Evolutionary conservation across 2,329 filamentous ascomycete species (phyloP), one percentile per base, ranked within the genome.

Genomic region (Teratosphaeria pseudoeucalypti): DNA sequence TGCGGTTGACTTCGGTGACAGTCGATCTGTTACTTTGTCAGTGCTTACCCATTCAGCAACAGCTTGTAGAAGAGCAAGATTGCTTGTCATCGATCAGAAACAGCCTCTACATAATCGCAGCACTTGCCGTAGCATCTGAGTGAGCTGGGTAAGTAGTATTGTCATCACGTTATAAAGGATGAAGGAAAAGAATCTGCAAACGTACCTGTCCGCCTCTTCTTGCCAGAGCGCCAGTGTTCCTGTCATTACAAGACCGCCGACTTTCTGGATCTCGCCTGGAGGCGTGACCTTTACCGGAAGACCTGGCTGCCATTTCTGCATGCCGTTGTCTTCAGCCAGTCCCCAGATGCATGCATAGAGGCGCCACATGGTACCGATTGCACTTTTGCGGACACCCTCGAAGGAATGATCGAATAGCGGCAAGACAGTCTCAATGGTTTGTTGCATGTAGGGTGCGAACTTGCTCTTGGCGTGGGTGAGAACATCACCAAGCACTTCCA

Each of bases 121-220:
- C 69, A 71, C 62, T 62, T 71, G 69, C 69, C 65, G 62, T 29
- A 83, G 89, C 86, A 87, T 97, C 88, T 89, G 90, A 96, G 92
- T 96, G 92, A 96, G 92, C 92, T 96, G 92, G 91, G 92, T 92
- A 84, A 92, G 90, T 89, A 84, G 79, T 76, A 80, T 83, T 81
- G 77, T 96, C 91, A 96, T 96, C 91, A 90, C 86, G 70, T 77
- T 72, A 71, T 61, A 29, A 56, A 57, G 7, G 11, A 14, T 52
- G 47, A 10, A 34, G 19, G 59, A 60, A 52, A 58, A 60, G 58
- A 62, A 60, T 57, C 32, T 49, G 58, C 52, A 59, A 61, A 90
- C 92, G 72, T 88, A 96, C 92, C 91, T 85, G 76, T 99, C 94
- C 72, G 86, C 84, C 76, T 99, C 94, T 67, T 95, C 90, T 64